Evolutionary conservation across 78 protist species (phyloP).

Genomic region (Dictyostelium brefeldianum): DNA sequence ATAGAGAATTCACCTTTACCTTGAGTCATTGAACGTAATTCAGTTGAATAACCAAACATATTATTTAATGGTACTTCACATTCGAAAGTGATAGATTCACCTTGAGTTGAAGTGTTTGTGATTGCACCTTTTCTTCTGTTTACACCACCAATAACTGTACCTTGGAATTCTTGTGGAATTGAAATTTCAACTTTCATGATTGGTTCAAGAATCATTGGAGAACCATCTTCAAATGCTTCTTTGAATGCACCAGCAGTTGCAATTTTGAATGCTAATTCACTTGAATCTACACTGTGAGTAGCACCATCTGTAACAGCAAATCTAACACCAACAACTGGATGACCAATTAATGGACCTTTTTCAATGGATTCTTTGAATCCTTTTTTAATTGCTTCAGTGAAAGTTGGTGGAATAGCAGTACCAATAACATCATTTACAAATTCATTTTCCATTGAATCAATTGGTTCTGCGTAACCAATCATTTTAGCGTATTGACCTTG

Average conservation of each 20-base stretch:
- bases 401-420: slow-evolving; percentile 92
- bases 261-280: slow-evolving; percentile 94
- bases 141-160: slow-evolving; percentile 84
- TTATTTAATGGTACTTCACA: slow-evolving; percentile 93
- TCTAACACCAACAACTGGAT: slow-evolving; percentile 91
- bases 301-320: slow-evolving; percentile 88
- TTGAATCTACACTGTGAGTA: slow-evolving; percentile 95
- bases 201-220: slow-evolving; percentile 94
- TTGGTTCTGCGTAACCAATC: slow-evolving; percentile 91
- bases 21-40: slow-evolving; percentile 94
- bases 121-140: slow-evolving; percentile 89
- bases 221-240: slow-evolving; percentile 75
- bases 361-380: slow-evolving; percentile 82
- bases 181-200: slow-evolving; percentile 93
- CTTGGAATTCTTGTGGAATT: slow-evolving; percentile 95
- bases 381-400: slow-evolving; percentile 89
- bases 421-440: slow-evolving; percentile 90
- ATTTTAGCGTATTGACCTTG: slow-evolving; percentile 97
- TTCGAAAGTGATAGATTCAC: slow-evolving; percentile 66
- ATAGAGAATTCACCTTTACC: slow-evolving; percentile 88
- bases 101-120: slow-evolving; percentile 32
- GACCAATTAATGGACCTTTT: slow-evolving; percentile 92
- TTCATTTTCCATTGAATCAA: slow-evolving; percentile 74
- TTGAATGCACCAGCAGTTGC: slow-evolving; percentile 89
- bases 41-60: slow-evolving; percentile 98